A percentile compares a stretch with the other conserved stretches of the same genome.
Conservation (phyloP, 306 rosid genomes). For the Quercus suber region DNA sequence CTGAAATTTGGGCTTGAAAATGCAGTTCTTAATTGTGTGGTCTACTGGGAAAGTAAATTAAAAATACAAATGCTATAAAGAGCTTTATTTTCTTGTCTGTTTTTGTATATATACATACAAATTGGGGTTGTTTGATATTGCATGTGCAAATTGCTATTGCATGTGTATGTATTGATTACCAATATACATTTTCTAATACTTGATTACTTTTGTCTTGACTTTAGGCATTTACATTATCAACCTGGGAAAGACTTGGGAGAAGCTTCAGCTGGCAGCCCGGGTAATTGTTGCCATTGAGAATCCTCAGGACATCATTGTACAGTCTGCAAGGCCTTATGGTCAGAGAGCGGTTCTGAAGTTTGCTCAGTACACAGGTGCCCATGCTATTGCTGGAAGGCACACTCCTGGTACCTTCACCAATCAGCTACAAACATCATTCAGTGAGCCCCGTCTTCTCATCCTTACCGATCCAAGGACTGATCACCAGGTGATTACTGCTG, state of each 20-base stretch:
- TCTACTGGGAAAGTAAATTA: too few species aligned
- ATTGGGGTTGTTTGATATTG: not conserved
- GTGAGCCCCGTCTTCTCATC: constrained; percentile 86
- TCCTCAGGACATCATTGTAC: constrained; percentile 75
- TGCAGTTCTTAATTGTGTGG: too few species aligned
- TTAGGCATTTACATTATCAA: constrained; percentile 79
- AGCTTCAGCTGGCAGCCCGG: constrained; percentile 80
- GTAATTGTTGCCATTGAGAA: constrained; percentile 82
- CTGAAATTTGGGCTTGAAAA: not conserved
- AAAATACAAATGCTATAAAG: not conserved
- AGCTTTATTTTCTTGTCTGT: not conserved
- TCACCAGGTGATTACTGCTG: constrained; percentile 58
- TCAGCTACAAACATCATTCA: constrained; percentile 83
- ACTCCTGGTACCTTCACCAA: constrained; percentile 91
- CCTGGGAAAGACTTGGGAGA: constrained; percentile 81
- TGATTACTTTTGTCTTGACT: constrained; percentile 6
- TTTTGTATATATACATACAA: too few species aligned
- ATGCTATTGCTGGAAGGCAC: constrained; percentile 85
- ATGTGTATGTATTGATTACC: not conserved
- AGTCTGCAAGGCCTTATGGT: constrained; percentile 80
- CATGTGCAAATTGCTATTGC: not conserved
- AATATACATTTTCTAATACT: not conserved
- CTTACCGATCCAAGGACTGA: constrained; percentile 94
- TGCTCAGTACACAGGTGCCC: constrained; percentile 79
- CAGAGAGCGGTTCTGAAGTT: constrained; percentile 84